Conservation (phyloP, 192 early-diverging fungal genomes). For the Pilaira anomala region DNA sequence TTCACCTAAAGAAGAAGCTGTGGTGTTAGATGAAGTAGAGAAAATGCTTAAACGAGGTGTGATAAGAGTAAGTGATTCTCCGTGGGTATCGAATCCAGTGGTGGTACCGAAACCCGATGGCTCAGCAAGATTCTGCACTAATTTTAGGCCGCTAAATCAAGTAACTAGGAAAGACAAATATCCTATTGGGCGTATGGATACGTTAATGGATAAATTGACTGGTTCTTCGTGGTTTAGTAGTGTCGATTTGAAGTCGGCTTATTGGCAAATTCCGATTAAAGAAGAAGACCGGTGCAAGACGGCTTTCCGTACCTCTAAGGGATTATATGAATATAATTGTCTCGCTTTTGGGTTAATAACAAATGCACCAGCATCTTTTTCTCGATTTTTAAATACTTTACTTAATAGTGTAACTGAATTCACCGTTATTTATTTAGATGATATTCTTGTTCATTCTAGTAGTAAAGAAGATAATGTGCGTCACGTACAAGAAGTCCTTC, state of each 20-base stretch:
- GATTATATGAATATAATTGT: background rate
- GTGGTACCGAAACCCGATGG: constrained; percentile 51
- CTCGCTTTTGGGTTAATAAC: background rate
- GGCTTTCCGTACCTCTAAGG: background rate
- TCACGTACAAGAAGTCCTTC: constrained; percentile 4
- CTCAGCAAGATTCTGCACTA: constrained; percentile 41
- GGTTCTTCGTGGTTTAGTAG: background rate
- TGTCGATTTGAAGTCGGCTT: background rate
- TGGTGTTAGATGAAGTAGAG: constrained; percentile 12
- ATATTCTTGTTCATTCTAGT: constrained; percentile 37
- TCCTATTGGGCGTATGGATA: background rate
- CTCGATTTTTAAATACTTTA: background rate
- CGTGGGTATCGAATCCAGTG: constrained; percentile 34
- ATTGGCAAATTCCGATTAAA: background rate
- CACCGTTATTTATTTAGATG: constrained; percentile 42
- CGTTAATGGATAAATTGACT: background rate
- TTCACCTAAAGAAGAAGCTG: constrained; percentile 8
- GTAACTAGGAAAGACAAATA: constrained; percentile 41
- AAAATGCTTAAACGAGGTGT: constrained; percentile 20
- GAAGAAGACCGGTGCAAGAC: background rate
- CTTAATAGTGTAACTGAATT: background rate
- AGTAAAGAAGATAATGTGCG: constrained; percentile 31
- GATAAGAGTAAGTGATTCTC: constrained; percentile 29
- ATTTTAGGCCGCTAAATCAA: constrained; percentile 50
- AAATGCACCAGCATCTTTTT: background rate